Percentiles rank a stretch among this genome's conserved stretches.
phyloP scores from a whole-genome alignment of 257 asterid genomes.

The Solanum phureja region DNA sequence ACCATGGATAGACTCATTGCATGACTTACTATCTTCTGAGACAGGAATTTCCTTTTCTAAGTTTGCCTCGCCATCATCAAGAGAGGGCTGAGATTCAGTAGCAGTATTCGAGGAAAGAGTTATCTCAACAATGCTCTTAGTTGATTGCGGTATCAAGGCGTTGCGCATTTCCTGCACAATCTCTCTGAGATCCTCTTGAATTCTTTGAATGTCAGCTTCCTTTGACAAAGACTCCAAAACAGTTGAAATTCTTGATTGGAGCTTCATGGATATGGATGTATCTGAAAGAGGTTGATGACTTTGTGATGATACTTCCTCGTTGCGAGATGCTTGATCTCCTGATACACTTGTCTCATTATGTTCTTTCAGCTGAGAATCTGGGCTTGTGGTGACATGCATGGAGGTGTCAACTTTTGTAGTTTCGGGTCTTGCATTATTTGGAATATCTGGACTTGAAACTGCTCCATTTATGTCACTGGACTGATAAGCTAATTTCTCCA shows the following conservation, averaged over 20 bases:
- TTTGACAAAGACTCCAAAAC: constrained; percentile 47
- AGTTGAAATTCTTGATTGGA: constrained; percentile 49
- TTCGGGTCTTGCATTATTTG: constrained; percentile 26
- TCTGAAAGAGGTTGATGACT: constrained; percentile 28
- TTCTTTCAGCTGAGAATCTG: constrained; percentile 18
- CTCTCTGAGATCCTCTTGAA: constrained; percentile 37
- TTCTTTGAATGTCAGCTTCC: constrained; percentile 43
- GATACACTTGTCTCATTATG: constrained; percentile 11
- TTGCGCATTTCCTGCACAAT: constrained; percentile 50
- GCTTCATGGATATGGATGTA: constrained; percentile 28
- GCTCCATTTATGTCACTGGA: constrained; percentile 40
- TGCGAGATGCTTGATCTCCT: constrained; percentile 11
- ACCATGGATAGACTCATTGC: constrained; percentile 14
- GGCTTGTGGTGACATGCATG: constrained; percentile 11
- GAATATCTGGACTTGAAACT: constrained; percentile 19
- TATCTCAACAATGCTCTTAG: constrained; percentile 17
- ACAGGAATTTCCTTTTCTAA: constrained; percentile 18
- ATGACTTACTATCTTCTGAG: constrained; percentile 22
- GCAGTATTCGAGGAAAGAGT: constrained; percentile 14
- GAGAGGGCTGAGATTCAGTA: constrained; percentile 9
- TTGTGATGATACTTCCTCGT: constrained; percentile 9
- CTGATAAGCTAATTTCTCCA: constrained; percentile 82
- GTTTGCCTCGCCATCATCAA: constrained; percentile 18
- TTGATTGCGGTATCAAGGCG: constrained; percentile 19
- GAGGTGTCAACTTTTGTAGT: constrained; percentile 19